phyloP scores from a whole-genome alignment of 805 yeast species.

The Ogataea salicorniae region DNA sequence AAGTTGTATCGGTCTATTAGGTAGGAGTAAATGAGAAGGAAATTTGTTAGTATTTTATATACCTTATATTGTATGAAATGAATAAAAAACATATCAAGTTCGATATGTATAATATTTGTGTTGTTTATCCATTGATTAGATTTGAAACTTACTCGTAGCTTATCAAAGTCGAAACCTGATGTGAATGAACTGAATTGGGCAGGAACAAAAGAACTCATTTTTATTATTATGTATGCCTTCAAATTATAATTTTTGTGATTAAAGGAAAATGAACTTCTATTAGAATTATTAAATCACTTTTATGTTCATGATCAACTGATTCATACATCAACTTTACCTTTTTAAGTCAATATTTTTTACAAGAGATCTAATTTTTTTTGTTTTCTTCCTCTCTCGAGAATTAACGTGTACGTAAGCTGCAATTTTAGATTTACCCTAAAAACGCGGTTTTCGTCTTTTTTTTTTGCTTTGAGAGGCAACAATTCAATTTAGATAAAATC shows the following conservation, averaged over 20 bases:
- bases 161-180: constrained; percentile 29
- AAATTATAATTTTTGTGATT: background rate
- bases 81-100: no score
- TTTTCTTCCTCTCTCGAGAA: background rate
- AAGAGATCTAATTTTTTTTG: background rate
- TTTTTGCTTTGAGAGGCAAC: background rate
- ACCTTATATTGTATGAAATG: no score
- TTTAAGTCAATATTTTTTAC: no score
- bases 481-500: background rate
- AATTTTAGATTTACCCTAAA: background rate
- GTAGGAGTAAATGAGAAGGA: background rate
- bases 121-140: background rate
- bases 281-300: background rate
- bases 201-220: constrained; percentile 32
- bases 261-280: no score
- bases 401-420: background rate
- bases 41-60: background rate
- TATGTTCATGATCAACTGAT: background rate
- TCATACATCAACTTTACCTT: background rate
- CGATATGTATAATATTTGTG: no score
- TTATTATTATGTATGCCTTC: background rate
- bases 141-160: constrained; percentile 23
- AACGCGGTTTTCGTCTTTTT: background rate
- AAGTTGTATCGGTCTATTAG: constrained; percentile 28
- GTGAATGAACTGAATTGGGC: constrained; percentile 32